Evolutionary conservation across 345 rosid genomes (phyloP).

Genomic region (Physaria fendleri): DNA sequence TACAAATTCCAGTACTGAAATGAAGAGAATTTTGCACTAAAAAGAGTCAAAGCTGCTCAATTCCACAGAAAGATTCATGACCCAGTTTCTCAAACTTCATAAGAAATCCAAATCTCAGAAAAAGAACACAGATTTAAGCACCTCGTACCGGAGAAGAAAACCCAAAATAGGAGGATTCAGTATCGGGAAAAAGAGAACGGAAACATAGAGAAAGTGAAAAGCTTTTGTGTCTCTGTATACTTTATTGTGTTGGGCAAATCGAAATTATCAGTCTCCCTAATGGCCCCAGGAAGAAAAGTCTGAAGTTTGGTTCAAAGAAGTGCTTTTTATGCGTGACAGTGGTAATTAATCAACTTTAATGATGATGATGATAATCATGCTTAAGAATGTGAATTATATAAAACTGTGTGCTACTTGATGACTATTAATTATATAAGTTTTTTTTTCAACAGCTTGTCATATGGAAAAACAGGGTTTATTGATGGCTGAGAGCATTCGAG

Average conservation of each 20-base stretch:
- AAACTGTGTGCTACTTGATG: neutral
- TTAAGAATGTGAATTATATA: neutral
- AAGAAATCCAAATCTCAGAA: neutral
- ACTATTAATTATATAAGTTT: too few species aligned
- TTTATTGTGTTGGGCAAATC: conserved; percentile 11
- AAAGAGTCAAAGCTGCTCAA: conserved; percentile 1
- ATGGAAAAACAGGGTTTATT: too few species aligned
- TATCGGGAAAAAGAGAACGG: neutral
- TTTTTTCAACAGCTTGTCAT: too few species aligned
- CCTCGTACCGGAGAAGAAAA: conserved; percentile 19
- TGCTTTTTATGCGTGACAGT: conserved; percentile 14
- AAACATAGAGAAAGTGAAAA: conserved; percentile 5
- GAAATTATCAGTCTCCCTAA: conserved; percentile 24
- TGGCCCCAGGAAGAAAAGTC: neutral
- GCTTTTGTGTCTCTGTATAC: conserved; percentile 13
- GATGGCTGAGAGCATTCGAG: too few species aligned
- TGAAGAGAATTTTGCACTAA: conserved; percentile 1
- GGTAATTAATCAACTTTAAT: conserved; percentile 6
- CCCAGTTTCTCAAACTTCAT: neutral
- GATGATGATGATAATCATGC: too few species aligned
- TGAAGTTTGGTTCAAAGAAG: conserved; percentile 15
- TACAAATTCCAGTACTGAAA: neutral
- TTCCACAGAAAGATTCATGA: conserved; percentile 2
- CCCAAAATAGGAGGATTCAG: neutral
- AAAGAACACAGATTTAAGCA: neutral